A percentile compares a stretch with the other conserved stretches of the same genome.
Evolutionary conservation across 2,329 filamentous ascomycete genomes (phyloP).

Genomic region (Phialophora expanda): DNA sequence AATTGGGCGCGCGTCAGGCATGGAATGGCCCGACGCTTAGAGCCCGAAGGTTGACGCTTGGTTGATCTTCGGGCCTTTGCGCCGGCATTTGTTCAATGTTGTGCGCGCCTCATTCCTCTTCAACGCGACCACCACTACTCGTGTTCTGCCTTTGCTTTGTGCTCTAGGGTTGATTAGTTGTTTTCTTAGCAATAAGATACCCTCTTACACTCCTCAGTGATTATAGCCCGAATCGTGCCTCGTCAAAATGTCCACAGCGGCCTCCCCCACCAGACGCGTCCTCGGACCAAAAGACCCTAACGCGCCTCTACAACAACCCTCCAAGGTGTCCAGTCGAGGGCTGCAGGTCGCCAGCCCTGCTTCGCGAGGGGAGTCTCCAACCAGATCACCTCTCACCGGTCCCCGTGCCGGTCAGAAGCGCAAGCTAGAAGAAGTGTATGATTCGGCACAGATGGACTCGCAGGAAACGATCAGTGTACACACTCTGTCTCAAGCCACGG

Average conservation of each 20-base stretch:
- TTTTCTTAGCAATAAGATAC: not conserved
- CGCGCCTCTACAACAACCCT: slow-evolving; percentile 29
- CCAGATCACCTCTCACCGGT: slow-evolving; percentile 7
- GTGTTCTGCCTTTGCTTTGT: not conserved
- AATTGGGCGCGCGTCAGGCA: not conserved
- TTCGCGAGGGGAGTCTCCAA: slow-evolving; percentile 9
- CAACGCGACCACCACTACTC: not conserved
- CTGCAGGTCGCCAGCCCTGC: slow-evolving; percentile 13
- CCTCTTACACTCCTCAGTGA: not conserved
- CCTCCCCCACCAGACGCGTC: slow-evolving; percentile 35
- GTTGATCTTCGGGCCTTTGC: not conserved
- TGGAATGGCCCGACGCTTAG: not conserved
- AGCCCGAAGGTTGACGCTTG: slow-evolving; percentile 1
- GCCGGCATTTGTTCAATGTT: not conserved
- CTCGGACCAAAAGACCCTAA: slow-evolving; percentile 39
- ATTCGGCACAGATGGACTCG: slow-evolving; percentile 21
- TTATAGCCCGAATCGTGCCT: not conserved
- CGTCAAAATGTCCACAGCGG: not conserved
- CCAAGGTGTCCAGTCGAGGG: slow-evolving; percentile 14
- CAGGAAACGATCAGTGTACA: slow-evolving; percentile 19
- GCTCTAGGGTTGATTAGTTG: not conserved
- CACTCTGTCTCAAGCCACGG: slow-evolving; percentile 30
- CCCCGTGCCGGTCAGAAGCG: slow-evolving; percentile 38
- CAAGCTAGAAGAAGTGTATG: slow-evolving; percentile 33
- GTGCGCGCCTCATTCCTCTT: not conserved